Percentiles rank a stretch among this genome's conserved stretches.
Conservation (phyloP, 2,329 filamentous ascomycete genomes). For the Fusarium sp. region DNA sequence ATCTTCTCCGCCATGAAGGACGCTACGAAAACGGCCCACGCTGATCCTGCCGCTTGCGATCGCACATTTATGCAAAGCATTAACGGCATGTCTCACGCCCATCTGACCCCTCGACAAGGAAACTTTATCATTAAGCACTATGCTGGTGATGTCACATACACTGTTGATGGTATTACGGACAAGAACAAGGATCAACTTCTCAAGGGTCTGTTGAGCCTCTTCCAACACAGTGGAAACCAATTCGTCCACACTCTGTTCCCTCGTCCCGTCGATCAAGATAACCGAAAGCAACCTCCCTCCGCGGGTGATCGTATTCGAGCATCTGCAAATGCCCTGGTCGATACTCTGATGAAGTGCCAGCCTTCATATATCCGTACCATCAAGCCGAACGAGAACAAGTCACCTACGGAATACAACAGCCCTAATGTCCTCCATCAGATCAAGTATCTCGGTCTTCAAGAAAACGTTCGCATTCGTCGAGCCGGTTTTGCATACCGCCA, state of each 20-base stretch:
- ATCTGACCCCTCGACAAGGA: conserved; percentile 90
- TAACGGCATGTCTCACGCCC: conserved; percentile 89
- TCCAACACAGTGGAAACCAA: conserved; percentile 81
- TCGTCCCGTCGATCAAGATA: conserved; percentile 92
- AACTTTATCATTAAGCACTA: conserved; percentile 99
- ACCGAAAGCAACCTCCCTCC: conserved; percentile 91
- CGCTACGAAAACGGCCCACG: conserved; percentile 97
- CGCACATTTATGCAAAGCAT: conserved; percentile 94
- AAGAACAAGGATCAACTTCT: conserved; percentile 99
- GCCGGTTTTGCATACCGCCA: conserved; percentile 98
- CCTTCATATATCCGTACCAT: conserved; percentile 99
- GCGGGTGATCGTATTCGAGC: conserved; percentile 95
- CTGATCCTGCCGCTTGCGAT: conserved; percentile 92
- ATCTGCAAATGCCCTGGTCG: conserved; percentile 93
- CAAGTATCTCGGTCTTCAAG: conserved; percentile 98
- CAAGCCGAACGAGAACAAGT: conserved; percentile 99
- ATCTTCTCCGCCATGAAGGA: conserved; percentile 97
- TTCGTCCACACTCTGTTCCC: conserved; percentile 94
- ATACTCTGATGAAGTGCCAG: conserved; percentile 95
- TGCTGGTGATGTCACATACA: conserved; percentile 94
- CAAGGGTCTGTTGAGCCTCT: conserved; percentile 90
- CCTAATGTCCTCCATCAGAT: conserved; percentile 96
- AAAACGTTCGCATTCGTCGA: conserved; percentile 96
- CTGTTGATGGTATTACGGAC: conserved; percentile 95
- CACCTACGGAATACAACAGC: conserved; percentile 88